phyloP scores from a whole-genome alignment of 192 early-diverging fungal species.

The Haplosporangium gracile region DNA sequence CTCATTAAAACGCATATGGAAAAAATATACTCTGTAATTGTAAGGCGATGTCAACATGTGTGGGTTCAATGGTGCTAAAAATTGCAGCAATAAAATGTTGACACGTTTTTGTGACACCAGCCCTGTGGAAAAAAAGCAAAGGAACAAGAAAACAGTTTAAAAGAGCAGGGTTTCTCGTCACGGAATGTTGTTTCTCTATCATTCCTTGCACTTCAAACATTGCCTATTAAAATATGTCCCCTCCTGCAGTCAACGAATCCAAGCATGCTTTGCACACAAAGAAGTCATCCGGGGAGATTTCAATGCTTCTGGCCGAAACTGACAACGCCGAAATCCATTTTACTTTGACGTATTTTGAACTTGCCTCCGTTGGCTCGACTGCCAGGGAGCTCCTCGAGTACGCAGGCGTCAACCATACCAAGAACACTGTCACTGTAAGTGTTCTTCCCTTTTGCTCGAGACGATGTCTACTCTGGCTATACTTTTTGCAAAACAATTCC shows the following conservation, averaged over 20 bases:
- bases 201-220: background rate
- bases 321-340: constrained; percentile 21
- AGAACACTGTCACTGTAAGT: too few relatives aligned
- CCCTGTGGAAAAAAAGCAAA: too few relatives aligned
- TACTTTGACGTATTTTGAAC: constrained; percentile 21
- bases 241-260: background rate
- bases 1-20: too few relatives aligned
- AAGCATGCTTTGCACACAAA: background rate
- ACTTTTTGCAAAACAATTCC: background rate
- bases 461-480: constrained; percentile 12
- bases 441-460: background rate
- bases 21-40: too few relatives aligned
- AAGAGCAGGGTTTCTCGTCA: background rate
- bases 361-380: constrained; percentile 35
- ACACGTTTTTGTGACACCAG: too few relatives aligned
- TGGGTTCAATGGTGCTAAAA: too few relatives aligned
- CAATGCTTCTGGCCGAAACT: background rate
- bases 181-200: background rate
- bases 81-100: too few relatives aligned
- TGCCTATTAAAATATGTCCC: background rate
- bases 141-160: too few relatives aligned
- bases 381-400: constrained; percentile 18
- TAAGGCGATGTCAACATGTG: too few relatives aligned
- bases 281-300: background rate
- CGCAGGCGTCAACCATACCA: background rate